Base-by-base conservation (phyloP, 306 rosid species). In the Pachyrhizus erosus region DNA sequence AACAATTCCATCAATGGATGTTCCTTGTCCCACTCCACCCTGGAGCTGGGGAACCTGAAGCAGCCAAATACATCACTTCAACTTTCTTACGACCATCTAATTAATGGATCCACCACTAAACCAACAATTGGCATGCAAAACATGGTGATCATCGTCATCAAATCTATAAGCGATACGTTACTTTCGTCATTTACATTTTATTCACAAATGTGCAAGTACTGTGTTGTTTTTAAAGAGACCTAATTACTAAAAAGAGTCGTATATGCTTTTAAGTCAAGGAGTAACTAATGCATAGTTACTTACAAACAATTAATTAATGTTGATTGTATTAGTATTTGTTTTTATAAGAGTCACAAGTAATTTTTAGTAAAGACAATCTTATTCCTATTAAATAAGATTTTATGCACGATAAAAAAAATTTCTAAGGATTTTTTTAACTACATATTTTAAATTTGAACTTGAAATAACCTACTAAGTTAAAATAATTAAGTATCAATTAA, bases 11-110 rank as follows among this genome's bases (percentile, higher is more conserved):
- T 65, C 82, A 65, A 78, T 78, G 74, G 65, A 26, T 26, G 33
- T 79, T 40, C 69, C 34, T 39, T 79, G 77, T 54, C 83, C 83
- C 83, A 78, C 82, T 78, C 33, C 42, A 21, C n/a, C 60, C 77
- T 37, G 57, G 48, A 46, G 17, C 77, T 17, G 83, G 76, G 76
- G 68, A 69, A 54, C 52, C 77, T 58, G 15, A 14, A 75, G 14
- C 62, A 40, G 23, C 60, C 24, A 7, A 20, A 51, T 9, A 9
- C 76, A 78, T 55, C 78, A 73, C 78, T 40, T 52, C 68, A 51
- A 24, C 68, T 68, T 77, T 46, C 49, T 64, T 20, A n/a, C 11
- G 46, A 51, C 77, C 64, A n/a, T 49, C 46, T 73, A 54, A 54
- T 7, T 64, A 64, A 64, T 13, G 64, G 65, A 68, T 18, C 45